Evolutionary conservation across 1,284 basidiomycete genomes (phyloP), one percentile per base, ranked within the genome.

Genomic region (Peniophora sp.): DNA sequence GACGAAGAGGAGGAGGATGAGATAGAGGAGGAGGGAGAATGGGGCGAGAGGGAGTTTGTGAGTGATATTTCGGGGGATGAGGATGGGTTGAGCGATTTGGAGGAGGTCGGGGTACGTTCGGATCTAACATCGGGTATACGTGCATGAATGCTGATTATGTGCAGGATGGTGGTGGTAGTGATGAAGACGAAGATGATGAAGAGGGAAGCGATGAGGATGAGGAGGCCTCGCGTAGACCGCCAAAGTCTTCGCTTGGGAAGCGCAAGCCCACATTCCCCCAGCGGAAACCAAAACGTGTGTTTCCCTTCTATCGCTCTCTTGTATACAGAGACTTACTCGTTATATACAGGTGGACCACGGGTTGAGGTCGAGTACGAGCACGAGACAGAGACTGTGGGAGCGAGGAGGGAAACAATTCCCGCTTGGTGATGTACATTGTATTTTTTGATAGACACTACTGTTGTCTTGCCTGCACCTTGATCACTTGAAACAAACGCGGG

Each of bases 1-100:
- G 72, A 72, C 56, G 76, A 76, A 50, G 77, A 78, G 51, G 75
- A 78, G 55, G 71, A 71, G 48, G 71, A 74, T 46, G 63, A 71
- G 23, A 83, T 85, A 61, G 79, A 77, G 56, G 68, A 69, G 52
- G 82, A 85, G 52, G 78, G 83, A 43, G 83, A 78, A 32, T 82
- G 79, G 74, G 81, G 79, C 49, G 86, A 81, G 59, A 74, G 87
- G 52, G 91, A 94, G 69, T 93, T 92, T 63, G 89, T 94, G 47
- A 92, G 90, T 64, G 91, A 92, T 67, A 67, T 89, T 49, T 89
- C 85, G 59, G 85, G 72, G 47, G 83, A 74, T 34, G 78, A 80
- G 57, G 74, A 83, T 50, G 81, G 76, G 47, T 66, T 85, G 58
- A 85, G 83, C 62, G 89, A 88, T 58, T 56, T 88, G 60, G 92